Conservation (phyloP, 176 grass and related monocot species). For the Triticum turgidum region DNA sequence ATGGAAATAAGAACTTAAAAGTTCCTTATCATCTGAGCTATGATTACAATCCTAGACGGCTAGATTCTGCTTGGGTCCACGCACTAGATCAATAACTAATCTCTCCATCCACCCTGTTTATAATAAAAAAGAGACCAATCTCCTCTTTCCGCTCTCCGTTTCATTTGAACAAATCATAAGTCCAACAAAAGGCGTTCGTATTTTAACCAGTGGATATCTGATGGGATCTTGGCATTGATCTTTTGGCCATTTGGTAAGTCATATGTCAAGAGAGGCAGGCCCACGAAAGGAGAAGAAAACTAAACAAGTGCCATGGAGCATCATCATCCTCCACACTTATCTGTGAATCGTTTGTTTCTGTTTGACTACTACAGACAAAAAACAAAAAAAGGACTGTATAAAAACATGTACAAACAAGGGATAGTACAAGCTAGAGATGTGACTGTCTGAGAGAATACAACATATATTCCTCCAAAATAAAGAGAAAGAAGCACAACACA, state of each 20-base stretch:
- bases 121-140: not conserved
- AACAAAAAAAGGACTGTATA: not conserved
- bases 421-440: not conserved
- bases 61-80: not conserved
- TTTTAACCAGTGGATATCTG: not conserved
- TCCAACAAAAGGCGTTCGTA: not conserved
- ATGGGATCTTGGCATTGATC: not conserved
- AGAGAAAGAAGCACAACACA: not conserved
- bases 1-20: not conserved
- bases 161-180: slow-evolving; percentile 10
- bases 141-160: slow-evolving; percentile 7
- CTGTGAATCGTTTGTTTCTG: not conserved
- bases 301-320: not conserved
- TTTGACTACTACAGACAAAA: not conserved
- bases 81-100: not conserved
- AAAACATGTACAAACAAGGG: not conserved
- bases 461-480: not conserved
- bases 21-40: not conserved
- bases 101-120: not conserved
- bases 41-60: not conserved
- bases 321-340: not conserved
- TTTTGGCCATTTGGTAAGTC: not conserved
- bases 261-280: slow-evolving; percentile 17
- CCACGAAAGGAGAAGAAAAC: not conserved
- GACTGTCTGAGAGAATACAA: not conserved